Evolutionary conservation across 2,329 filamentous ascomycete species (phyloP).

Genomic region (Tolypocladium album): DNA sequence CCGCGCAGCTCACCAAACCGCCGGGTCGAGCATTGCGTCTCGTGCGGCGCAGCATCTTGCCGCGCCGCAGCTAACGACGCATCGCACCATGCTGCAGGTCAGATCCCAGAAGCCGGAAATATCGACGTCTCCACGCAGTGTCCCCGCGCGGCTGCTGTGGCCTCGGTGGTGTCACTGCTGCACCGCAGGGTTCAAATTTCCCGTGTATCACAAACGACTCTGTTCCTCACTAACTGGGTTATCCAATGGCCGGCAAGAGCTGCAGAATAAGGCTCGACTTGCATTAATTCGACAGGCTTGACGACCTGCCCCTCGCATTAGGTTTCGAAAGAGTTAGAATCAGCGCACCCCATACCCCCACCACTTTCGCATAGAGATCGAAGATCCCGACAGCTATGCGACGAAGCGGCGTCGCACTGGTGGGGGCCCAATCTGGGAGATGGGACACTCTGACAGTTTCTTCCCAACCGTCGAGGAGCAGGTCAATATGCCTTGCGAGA

Average conservation of each 20-base stretch:
- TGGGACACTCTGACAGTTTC: constrained; percentile 1
- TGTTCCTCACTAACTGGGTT: background rate
- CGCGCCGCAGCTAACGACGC: background rate
- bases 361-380: no score
- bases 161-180: background rate
- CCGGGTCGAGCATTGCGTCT: background rate
- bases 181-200: background rate
- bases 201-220: background rate
- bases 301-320: background rate
- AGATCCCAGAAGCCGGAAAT: background rate
- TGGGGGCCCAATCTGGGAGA: background rate
- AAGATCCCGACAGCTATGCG: background rate
- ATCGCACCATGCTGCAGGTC: background rate
- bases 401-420: background rate
- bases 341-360: background rate
- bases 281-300: background rate
- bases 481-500: background rate
- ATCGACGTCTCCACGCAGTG: background rate
- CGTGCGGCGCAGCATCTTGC: background rate
- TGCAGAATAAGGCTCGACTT: background rate
- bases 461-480: constrained; percentile 1
- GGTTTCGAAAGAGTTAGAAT: background rate
- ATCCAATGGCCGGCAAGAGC: background rate
- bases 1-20: background rate
- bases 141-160: background rate